These are phyloP conservation scores for Melocanna baccifera DNA, from an alignment of 176 grass and related monocot species.

Conservation along the genomic window DNA sequence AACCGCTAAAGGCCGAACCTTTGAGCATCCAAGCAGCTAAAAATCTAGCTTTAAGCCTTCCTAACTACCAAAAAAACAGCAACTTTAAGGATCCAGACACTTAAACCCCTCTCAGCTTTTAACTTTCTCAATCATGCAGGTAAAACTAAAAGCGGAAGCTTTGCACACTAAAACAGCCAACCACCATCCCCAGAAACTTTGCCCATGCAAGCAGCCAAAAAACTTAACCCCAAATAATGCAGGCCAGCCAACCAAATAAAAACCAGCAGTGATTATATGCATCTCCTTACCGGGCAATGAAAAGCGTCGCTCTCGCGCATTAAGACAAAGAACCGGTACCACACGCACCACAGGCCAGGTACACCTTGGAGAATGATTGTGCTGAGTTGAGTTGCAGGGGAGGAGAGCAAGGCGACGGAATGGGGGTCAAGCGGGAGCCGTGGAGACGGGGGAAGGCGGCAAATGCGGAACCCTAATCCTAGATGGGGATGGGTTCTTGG, in stretches of 20 bases:
- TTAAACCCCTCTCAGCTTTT: conserved; percentile 16
- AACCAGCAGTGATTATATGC: not conserved
- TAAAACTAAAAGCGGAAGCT: conserved; percentile 6
- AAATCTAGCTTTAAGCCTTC: not conserved
- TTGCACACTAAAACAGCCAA: conserved; percentile 22
- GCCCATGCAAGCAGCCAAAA: not conserved
- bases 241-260: not conserved
- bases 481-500: not conserved
- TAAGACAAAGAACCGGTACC: not conserved
- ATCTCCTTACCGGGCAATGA: conserved; percentile 13
- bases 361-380: not conserved
- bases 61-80: not conserved
- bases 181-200: not conserved
- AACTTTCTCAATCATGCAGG: conserved; percentile 10
- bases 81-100: not conserved
- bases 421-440: not conserved
- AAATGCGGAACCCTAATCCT: conserved; percentile 40
- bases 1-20: conserved; percentile 8
- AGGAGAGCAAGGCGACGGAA: not conserved
- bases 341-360: not conserved
- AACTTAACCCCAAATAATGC: conserved; percentile 16
- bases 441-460: not conserved
- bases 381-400: conserved; percentile 1
- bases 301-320: not conserved
- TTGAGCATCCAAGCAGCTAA: not conserved